These are phyloP conservation scores for Falciphora oryzae DNA, from an alignment of 2,329 filamentous ascomycete genomes.

Conservation along the genomic window DNA sequence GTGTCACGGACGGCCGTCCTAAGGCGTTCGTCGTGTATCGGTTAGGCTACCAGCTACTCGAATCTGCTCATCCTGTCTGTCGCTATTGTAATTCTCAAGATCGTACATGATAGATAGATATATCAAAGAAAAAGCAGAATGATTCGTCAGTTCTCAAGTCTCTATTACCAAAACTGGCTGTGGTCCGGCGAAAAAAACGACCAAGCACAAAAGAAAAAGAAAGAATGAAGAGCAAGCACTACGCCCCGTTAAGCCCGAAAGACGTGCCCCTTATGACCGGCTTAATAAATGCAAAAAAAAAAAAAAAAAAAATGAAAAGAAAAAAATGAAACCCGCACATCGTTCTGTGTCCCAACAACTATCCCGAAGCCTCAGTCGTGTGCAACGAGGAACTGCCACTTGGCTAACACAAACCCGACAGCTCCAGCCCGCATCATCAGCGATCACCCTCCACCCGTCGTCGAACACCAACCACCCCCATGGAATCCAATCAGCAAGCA, in stretches of 20 bases:
- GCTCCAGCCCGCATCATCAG: no score
- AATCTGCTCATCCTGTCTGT: background rate
- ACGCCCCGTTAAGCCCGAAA: slow-evolving; percentile 1
- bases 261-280: background rate
- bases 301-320: background rate
- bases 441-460: no score
- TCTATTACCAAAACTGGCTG: background rate
- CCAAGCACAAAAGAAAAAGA: background rate
- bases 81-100: no score
- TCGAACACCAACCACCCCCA: no score
- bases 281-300: slow-evolving; percentile 4
- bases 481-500: slow-evolving; percentile 58
- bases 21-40: no score
- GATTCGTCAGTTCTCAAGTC: background rate
- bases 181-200: background rate
- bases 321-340: background rate
- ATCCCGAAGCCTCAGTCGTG: background rate
- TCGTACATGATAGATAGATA: background rate
- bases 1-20: no score
- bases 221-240: background rate
- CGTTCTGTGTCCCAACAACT: slow-evolving; percentile 1
- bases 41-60: no score
- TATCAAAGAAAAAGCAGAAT: background rate
- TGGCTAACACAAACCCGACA: no score
- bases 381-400: no score